Evolutionary conservation across 1,139 yeast genomes (phyloP).

Genomic region (Yamadazyma friedrichii): DNA sequence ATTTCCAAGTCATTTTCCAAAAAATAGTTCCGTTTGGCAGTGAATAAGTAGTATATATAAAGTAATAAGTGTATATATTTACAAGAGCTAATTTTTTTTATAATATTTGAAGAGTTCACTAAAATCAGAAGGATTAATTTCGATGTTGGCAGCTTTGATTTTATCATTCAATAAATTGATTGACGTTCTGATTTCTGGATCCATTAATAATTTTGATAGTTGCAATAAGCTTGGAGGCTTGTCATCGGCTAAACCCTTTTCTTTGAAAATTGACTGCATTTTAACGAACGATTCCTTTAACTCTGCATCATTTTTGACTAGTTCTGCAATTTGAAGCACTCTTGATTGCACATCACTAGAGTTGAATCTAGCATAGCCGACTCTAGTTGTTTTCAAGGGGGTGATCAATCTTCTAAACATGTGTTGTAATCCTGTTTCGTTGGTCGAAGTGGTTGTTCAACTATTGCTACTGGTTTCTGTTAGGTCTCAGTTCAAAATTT

Average conservation of each 20-base stretch:
- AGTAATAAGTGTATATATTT: not conserved
- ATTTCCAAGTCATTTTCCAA: slow-evolving; percentile 80
- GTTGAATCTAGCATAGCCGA: slow-evolving; percentile 1
- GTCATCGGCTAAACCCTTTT: slow-evolving; percentile 32
- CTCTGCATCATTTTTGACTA: slow-evolving; percentile 28
- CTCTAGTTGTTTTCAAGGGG: not conserved
- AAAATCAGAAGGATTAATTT: slow-evolving; percentile 34
- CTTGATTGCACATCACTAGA: slow-evolving; percentile 6
- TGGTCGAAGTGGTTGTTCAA: too few relatives aligned
- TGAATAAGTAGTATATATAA: not conserved
- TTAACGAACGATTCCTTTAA: slow-evolving; percentile 26
- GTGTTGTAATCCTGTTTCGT: too few relatives aligned
- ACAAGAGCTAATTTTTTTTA: not conserved
- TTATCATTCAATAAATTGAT: slow-evolving; percentile 30
- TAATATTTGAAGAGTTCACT: slow-evolving; percentile 22
- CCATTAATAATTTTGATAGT: slow-evolving; percentile 38
- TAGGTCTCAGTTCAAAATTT: too few relatives aligned
- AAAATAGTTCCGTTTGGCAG: slow-evolving; percentile 45
- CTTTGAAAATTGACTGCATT: slow-evolving; percentile 31
- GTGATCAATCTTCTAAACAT: too few relatives aligned
- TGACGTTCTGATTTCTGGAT: slow-evolving; percentile 34
- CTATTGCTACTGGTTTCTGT: too few relatives aligned
- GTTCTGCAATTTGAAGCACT: slow-evolving; percentile 19
- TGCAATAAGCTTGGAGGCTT: slow-evolving; percentile 36
- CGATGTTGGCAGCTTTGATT: slow-evolving; percentile 33